Conservation (phyloP, 176 grass and related monocot species). For the Dactylis glomerata region DNA sequence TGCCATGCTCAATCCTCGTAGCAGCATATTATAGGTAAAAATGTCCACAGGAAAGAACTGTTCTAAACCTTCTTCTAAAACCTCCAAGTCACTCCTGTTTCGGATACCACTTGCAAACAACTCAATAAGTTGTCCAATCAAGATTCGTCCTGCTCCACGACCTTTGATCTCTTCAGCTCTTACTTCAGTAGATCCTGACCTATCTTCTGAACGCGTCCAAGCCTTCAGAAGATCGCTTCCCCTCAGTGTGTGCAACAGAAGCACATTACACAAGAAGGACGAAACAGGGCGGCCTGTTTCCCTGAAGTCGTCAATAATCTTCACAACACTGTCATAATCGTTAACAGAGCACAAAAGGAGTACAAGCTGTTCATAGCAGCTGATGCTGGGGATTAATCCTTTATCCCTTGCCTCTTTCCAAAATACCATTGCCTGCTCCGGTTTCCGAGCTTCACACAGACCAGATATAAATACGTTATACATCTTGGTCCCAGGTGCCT, state of each 20-base stretch:
- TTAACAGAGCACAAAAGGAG: conserved; percentile 53
- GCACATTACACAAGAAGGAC: conserved; percentile 84
- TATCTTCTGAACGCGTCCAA: conserved; percentile 54
- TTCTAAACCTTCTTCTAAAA: conserved; percentile 78
- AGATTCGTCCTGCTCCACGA: conserved; percentile 37
- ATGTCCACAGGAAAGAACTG: conserved; percentile 78
- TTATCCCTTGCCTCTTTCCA: conserved; percentile 83
- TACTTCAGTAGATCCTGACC: conserved; percentile 17
- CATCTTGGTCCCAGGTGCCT: conserved; percentile 52
- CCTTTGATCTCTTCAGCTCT: conserved; percentile 40
- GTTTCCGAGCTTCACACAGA: conserved; percentile 68
- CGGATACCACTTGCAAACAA: conserved; percentile 70
- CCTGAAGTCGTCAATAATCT: conserved; percentile 72
- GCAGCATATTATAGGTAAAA: conserved; percentile 95
- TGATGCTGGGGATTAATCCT: conserved; percentile 71
- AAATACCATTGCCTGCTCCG: conserved; percentile 69
- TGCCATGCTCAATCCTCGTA: conserved; percentile 59
- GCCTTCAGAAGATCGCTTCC: conserved; percentile 51
- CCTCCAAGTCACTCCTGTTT: conserved; percentile 52
- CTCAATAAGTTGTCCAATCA: conserved; percentile 68
- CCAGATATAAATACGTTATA: conserved; percentile 90
- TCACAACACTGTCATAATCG: conserved; percentile 67
- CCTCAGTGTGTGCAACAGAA: conserved; percentile 79
- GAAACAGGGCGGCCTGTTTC: conserved; percentile 88
- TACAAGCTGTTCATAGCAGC: conserved; percentile 84